Base-by-base conservation (phyloP, 257 asterid species). In the Buddleja alternifolia region DNA sequence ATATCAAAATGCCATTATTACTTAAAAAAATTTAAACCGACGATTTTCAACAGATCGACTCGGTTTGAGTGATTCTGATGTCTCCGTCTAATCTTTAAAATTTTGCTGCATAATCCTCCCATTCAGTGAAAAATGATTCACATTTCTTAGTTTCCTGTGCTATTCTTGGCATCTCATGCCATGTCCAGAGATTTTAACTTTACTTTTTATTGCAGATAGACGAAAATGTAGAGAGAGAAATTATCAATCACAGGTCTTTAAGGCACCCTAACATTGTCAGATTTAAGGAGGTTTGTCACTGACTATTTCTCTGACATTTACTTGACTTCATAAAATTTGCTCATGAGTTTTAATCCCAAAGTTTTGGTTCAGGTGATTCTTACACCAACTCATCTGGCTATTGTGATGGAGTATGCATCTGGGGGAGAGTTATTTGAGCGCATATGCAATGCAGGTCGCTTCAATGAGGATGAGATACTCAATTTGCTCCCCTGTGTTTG, bases 361-460 rank as follows among this genome's bases (percentile, higher is more conserved):
- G n/a, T 47, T 70, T 60, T 24, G 59, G 42, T 54, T 73, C 68
- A 91, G 97, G 95, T 91, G 74, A 86, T 91, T 77, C 72, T 91
- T 29, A 91, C 96, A 17, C 97, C 97, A 32, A 87, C 92, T 47
- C 97, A 91, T 81, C 86, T 91, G 25, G 97, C 97, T 57, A 91
- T 91, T 69, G 95, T 89, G 70, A 91, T 91, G 97, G 96, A 91
- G 76, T 91, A 85, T 82, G 97, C 97, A 74, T 85, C 97, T 42
- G 97, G 97, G 17, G 97, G 97, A 50, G 97, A 91, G 81, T 83
- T 91, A 50, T 91, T 88, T 69, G 96, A 89, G 77, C 80, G 97
- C 59, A 91, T 91, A 66, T 85, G 84, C 81, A 88, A 83, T 68
- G 90, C 90, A 42, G 97, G 97, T 70, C 88, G 95, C 16, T 91